Percentiles rank a stretch among this genome's conserved stretches.
These are phyloP conservation scores for Xylariaceae sp. DNA, from an alignment of 2,329 filamentous ascomycete species.

Conservation along the genomic window DNA sequence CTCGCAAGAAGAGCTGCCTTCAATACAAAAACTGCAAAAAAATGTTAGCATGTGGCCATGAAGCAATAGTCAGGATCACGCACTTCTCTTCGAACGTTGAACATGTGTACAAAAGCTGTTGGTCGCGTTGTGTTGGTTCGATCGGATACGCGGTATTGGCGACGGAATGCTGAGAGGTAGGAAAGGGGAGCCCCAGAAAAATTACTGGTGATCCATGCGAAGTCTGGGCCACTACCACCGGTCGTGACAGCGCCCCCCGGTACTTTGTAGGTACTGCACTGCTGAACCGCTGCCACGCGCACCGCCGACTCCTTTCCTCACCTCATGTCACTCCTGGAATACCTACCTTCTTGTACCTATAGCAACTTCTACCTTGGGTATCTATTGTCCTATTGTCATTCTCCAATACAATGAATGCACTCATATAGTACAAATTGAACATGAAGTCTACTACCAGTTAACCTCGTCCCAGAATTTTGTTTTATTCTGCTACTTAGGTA, in stretches of 20 bases:
- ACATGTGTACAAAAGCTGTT: conserved; percentile 24
- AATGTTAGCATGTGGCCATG: conserved; percentile 30
- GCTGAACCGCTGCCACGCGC: too few species aligned
- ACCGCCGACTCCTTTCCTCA: too few species aligned
- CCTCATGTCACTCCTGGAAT: too few species aligned
- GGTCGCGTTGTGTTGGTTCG: conserved; percentile 24
- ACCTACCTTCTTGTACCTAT: too few species aligned
- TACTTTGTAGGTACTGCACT: background rate
- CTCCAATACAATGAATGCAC: too few species aligned
- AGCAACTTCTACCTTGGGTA: too few species aligned
- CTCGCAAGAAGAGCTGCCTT: conserved; percentile 30
- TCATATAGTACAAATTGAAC: too few species aligned
- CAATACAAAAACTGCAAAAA: conserved; percentile 25
- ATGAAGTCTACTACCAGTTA: background rate
- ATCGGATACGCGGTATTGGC: conserved; percentile 31
- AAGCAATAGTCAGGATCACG: conserved; percentile 1
- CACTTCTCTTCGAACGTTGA: conserved; percentile 24
- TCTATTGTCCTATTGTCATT: too few species aligned
- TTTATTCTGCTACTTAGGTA: too few species aligned
- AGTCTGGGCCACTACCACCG: background rate
- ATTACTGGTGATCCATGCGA: background rate
- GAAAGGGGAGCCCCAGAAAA: conserved; percentile 21
- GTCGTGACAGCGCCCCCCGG: background rate
- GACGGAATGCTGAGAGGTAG: conserved; percentile 28
- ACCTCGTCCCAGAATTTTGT: too few species aligned